Evolutionary conservation across 345 rosid genomes (phyloP), one percentile per base, ranked within the genome.

Genomic region (Diplotaxis tenuifolia): DNA sequence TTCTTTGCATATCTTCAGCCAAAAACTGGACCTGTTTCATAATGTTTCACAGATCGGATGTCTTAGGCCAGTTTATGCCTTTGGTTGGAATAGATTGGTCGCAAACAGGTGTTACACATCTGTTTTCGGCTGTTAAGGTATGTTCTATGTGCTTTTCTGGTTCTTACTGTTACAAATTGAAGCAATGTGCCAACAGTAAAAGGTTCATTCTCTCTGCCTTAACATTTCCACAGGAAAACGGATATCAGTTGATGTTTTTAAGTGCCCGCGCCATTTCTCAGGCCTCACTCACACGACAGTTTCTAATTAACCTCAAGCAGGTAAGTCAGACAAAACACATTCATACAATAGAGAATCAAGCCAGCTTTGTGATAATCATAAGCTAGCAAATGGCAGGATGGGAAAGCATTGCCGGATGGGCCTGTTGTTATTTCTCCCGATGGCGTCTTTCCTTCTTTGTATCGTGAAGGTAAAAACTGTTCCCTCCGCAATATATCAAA

Each of bases 41-140:
- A 42, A 0, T 70, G 22, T 66, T 58, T 70, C n/a, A 7, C 84
- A 95, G 99, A 79, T 95, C 99, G 16, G 99, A 95, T 70, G 97
- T 95, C 55, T 84, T 95, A 66, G 99, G 99, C 54, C 99, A 95
- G 83, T 92, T 95, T 79, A 95, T 95, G 99, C 99, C 98, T 72
- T 74, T 95, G 75, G 96, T 95, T 67, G 98, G 99, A 56, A 74
- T 82, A 59, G 99, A 95, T 77, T 95, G 99, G 99, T 85, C 89
- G 7, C 99, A 95, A 80, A 88, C 88, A 19, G 99, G 99, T 3
- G 99, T 95, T 68, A 84, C 98, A 27, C 96, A 89, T 87, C 79
- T 95, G 62, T 95, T 86, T 82, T 88, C 96, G 3, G 92, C 93
- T 59, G 88, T 95, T 69, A 87, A 92, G 99, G 99, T 95, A 31